Conservation (phyloP, 2,329 filamentous ascomycete species). For the Ascosphaera aggregata region DNA sequence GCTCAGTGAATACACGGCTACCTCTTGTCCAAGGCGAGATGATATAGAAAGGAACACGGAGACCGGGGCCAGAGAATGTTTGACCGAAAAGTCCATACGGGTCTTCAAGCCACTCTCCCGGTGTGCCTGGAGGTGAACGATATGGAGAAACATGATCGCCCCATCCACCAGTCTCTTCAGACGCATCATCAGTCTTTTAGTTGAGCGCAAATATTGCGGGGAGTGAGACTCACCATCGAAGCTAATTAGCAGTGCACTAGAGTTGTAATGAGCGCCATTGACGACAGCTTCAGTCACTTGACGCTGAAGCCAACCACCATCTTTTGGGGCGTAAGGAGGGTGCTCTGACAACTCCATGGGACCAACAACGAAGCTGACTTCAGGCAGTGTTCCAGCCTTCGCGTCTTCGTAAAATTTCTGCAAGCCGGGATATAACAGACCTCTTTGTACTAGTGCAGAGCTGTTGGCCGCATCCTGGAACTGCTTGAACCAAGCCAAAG, state of each 20-base stretch:
- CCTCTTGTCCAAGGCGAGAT: conserved; percentile 32
- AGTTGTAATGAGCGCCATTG: conserved; percentile 25
- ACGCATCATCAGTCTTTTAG: background rate
- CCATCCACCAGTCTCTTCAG: conserved; percentile 28
- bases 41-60: conserved; percentile 30
- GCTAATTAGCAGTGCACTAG: conserved; percentile 26
- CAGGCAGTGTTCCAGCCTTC: conserved; percentile 27
- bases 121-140: conserved; percentile 24
- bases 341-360: conserved; percentile 30
- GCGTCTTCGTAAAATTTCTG: conserved; percentile 28
- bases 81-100: conserved; percentile 20
- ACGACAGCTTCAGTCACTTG: conserved; percentile 28
- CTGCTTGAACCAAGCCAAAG: conserved; percentile 29
- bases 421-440: conserved; percentile 24
- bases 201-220: too few species aligned
- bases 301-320: conserved; percentile 32
- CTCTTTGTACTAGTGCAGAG: conserved; percentile 22
- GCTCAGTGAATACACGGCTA: conserved; percentile 30
- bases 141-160: conserved; percentile 31
- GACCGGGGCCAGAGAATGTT: conserved; percentile 20
- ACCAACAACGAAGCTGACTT: conserved; percentile 27
- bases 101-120: conserved; percentile 30
- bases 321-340: conserved; percentile 27
- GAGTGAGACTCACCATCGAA: conserved; percentile 19
- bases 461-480: conserved; percentile 22